These are phyloP conservation scores for Zoysia japonica DNA, from an alignment of 176 grass and related monocot species.

Conservation along the genomic window DNA sequence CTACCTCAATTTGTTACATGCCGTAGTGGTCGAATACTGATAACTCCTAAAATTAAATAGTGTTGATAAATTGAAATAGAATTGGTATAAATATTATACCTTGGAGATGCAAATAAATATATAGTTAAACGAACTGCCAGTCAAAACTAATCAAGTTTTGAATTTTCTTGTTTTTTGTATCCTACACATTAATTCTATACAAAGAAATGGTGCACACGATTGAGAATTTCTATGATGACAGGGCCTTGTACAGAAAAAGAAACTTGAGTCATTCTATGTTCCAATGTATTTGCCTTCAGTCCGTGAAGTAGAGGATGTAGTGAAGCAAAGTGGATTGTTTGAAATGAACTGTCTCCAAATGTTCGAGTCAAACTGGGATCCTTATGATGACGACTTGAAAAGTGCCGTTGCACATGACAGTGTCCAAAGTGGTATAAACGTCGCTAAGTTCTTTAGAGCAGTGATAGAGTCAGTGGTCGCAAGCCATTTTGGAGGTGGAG, in stretches of 20 bases:
- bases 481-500: slow-evolving; percentile 42
- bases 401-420: background rate
- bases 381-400: slow-evolving; percentile 15
- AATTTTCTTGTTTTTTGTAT: too few species aligned
- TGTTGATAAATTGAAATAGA: too few species aligned
- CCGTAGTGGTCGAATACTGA: too few species aligned
- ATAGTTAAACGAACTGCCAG: too few species aligned
- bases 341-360: background rate
- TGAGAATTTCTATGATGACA: background rate
- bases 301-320: slow-evolving; percentile 26
- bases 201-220: background rate
- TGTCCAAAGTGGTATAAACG: slow-evolving; percentile 16
- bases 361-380: slow-evolving; percentile 35
- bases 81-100: too few species aligned
- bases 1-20: too few species aligned
- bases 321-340: slow-evolving; percentile 22
- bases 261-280: slow-evolving; percentile 8
- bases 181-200: too few species aligned
- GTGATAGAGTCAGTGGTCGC: slow-evolving; percentile 25
- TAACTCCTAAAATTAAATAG: too few species aligned
- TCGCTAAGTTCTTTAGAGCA: slow-evolving; percentile 11
- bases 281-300: background rate
- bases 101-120: too few species aligned
- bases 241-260: slow-evolving; percentile 20
- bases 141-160: too few species aligned